Evolutionary conservation across 768 basidiomycete genomes (phyloP), one percentile per base, ranked within the genome.

Genomic region (Mycena maculata): DNA sequence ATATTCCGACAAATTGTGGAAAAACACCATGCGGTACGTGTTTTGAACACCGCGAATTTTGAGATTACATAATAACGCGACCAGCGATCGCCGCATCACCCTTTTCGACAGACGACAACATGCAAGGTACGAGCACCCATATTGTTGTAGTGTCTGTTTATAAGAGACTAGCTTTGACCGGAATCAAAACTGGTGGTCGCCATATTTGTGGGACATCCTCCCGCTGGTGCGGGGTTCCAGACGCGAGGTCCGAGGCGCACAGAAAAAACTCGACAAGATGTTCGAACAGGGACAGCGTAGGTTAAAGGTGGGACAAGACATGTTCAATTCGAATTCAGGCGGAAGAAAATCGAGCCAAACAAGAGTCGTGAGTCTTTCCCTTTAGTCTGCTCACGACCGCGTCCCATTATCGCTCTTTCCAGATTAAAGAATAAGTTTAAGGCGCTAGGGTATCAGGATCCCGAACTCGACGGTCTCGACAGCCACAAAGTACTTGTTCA

Each of bases 291-390:
- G 56, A 22, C 1, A 45, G n/a, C 56, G 42, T 11, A 44, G 56
- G 42, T 15, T 57, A 16, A n/a, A 44, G 56, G 56, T 57, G 45
- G 31, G 31, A 9, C 22, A n/a, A 7, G 8, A 22, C 9, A 22
- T 30, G 16, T 10, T 10, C 5, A 18, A 22, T 30, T 12, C 8
- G 25, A 9, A 31, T n/a, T 44, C 42, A 57, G 31, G 42, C 9
- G 15, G 56, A 44, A 33, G 56, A 57, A 22, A 27, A 28, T 45
- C 56, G n/a, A 30, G 12, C 41, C 9, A 57, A 57, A 57, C 8
- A 5, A n/a, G 42, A 57, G 42, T 11, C 23, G 56, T 45, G 30
- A 57, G 41, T 18, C 41, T 28, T 31, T 13, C 41, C 22, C n/a
- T 30, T 27, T 12, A 27, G 25, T 30, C 10, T 13, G 5, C 41